Base-by-base conservation (phyloP, 2,329 filamentous ascomycete genomes). In the Fusarium sp. region DNA sequence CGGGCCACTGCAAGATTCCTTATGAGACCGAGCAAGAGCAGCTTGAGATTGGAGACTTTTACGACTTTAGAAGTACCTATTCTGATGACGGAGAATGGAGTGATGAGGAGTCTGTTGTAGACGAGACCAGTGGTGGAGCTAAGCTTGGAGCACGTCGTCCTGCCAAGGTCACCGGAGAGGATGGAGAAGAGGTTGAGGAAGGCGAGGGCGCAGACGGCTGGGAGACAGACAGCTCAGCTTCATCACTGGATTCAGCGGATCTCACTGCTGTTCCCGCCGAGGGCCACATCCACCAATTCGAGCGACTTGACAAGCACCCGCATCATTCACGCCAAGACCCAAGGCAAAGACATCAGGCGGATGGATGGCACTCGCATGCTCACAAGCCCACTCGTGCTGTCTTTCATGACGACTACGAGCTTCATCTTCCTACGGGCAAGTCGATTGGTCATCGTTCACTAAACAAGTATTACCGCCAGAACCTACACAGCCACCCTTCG, bases 61-160 rank as follows among this genome's bases (percentile, higher is more conserved):
- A 99, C 80, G 96, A 99, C 78, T 99, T 99, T 86, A 88, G 93
- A 71, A 93, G 92, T 81, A 97, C 96, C 2, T 99, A 99, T 79
- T 96, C 94, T 0, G 96, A 98, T 75, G 89, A 86, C 13, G 92
- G 88, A 18, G 87, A 89, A 2, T 88, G 87, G 3, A 87, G 88
- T 8, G 88, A 90, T 23, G 85, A 84, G 14, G 78, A 80, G 6
- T 79, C 80, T 5, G 83, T 64, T 2, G 74, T 69, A n/a, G 82
- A 82, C 28, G 82, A 83, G 41, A 30, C 47, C 2, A 82, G 81
- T 11, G 84, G 87, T 16, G 92, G 92, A 16, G 90, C 91, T 65
- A 95, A 92, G 78, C 84, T 94, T 13, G 90, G 90, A 10, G 86
- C 85, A 18, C 87, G 85, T 74, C 87, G 91, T 41, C 78, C 81